A percentile compares a stretch with the other conserved stretches of the same genome.
These are phyloP conservation scores for Lipomyces spencermartinsiae DNA, from an alignment of 805 yeast species.

Conservation along the genomic window DNA sequence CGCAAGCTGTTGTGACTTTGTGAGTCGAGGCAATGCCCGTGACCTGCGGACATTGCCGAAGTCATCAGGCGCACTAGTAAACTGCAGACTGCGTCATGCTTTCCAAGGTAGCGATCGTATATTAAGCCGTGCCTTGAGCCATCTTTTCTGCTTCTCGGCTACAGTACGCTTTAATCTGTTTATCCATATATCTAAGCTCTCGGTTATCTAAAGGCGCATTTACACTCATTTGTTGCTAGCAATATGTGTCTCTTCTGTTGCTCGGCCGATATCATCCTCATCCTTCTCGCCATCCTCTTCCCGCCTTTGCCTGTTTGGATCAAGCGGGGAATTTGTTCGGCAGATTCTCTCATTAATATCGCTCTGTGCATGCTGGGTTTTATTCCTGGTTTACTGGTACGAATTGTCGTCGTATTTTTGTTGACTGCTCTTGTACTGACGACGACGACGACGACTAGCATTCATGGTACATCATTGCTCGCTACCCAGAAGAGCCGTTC, in stretches of 20 bases:
- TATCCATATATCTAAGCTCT: too few species aligned
- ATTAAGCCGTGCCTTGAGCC: neutral
- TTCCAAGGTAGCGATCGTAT: too few species aligned
- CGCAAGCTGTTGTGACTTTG: too few species aligned
- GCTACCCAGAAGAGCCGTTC: conserved; percentile 59
- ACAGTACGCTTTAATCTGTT: neutral
- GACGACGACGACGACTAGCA: conserved; percentile 49
- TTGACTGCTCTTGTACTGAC: neutral
- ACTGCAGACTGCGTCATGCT: neutral
- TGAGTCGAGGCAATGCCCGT: too few species aligned
- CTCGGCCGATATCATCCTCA: conserved; percentile 64
- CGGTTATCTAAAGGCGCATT: neutral
- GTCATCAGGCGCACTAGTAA: neutral
- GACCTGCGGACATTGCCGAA: neutral
- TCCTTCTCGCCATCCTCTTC: conserved; percentile 69
- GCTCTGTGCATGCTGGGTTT: conserved; percentile 73
- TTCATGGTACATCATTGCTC: conserved; percentile 76
- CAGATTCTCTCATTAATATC: conserved; percentile 72
- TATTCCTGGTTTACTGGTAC: conserved; percentile 69
- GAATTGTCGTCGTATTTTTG: neutral
- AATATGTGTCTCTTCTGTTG: conserved; percentile 34
- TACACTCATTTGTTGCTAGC: neutral
- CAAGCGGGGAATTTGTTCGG: conserved; percentile 74
- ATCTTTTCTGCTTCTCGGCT: neutral
- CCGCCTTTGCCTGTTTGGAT: conserved; percentile 83